A percentile compares a stretch with the other conserved stretches of the same genome.
Conservation (phyloP, 108 stramenopile species). For the Fragilariopsis cylindrus region DNA sequence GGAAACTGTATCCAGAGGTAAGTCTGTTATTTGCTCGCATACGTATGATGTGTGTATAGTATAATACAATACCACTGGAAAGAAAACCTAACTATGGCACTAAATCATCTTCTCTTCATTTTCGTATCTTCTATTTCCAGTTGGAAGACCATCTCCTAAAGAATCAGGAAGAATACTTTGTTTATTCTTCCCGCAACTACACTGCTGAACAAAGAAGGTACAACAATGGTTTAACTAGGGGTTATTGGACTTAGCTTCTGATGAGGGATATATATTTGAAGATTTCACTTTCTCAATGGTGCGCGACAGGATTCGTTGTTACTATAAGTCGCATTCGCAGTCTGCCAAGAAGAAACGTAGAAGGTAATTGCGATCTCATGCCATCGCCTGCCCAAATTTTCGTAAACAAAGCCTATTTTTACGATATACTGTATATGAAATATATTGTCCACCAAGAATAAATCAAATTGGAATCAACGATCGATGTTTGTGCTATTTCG, state of each 20-base stretch:
- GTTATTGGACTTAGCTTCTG: slow-evolving; percentile 66
- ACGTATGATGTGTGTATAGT: no score
- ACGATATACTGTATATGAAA: no score
- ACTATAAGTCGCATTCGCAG: slow-evolving; percentile 66
- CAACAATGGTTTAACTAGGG: slow-evolving; percentile 82
- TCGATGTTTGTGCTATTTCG: no score
- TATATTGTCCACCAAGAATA: no score
- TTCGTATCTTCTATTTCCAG: slow-evolving; percentile 18
- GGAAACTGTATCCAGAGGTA: slow-evolving; percentile 86
- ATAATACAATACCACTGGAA: no score
- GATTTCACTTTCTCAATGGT: slow-evolving; percentile 63
- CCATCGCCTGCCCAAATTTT: neutral
- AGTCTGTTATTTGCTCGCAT: slow-evolving; percentile 5
- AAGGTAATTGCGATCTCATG: neutral
- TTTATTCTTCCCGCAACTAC: slow-evolving; percentile 71
- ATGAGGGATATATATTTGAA: slow-evolving; percentile 77
- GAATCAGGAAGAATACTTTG: slow-evolving; percentile 55
- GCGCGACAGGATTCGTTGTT: slow-evolving; percentile 68
- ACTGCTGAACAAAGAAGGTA: slow-evolving; percentile 81
- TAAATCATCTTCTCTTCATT: slow-evolving; percentile 7
- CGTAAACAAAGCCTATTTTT: no score
- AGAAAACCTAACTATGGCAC: neutral
- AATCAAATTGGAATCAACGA: no score
- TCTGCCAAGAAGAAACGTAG: slow-evolving; percentile 46
- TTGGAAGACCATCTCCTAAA: slow-evolving; percentile 49